Evolutionary conservation across 495 filamentous ascomycete species (phyloP), one percentile per base, ranked within the genome.

Genomic region (Aspergillus sclerotiicarbonarius): DNA sequence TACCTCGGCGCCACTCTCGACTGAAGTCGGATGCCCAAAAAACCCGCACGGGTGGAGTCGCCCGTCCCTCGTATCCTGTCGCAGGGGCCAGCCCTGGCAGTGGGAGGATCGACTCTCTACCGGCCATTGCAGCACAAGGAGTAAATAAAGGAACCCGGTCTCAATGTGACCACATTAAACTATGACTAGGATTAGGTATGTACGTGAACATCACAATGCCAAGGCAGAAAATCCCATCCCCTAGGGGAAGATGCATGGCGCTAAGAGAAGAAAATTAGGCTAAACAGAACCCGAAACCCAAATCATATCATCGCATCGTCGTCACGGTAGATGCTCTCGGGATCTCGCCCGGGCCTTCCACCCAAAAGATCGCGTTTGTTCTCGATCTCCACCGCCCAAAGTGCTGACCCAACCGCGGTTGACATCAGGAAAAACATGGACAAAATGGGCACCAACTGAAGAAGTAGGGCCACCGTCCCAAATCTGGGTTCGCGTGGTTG

Each of bases 391-490:
- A 79, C 79, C 12, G 77, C 83, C 86, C 85, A 88, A 39, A 89
- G 67, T 6, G 85, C 84, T 56, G 81, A 79, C 10, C 85, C 85
- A 52, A 80, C 79, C 19, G 85, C 83, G 21, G 83, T 85, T 16
- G 86, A 86, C 64, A 89, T 72, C 30, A 89, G 71, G 62, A 89
- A 89, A 21, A 87, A 67, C 85, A 89, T 88, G 46, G 81, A 84
- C 45, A 87, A 68, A 3, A 81, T 76, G 10, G 86, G 86, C 20
- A 88, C 71, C 21, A 89, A 67, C 64, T 89, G 86, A 31, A 89
- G 67, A 15, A 85, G 45, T 57, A 88, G 67, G 31, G 83, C 82
- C 10, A 85, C 67, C 4, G 84, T 82, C 29, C 86, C 86, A 62
- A 87, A 87, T 46, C 83, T 83, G 62, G 19, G 39, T 5, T 16